Evolutionary conservation across 1,284 basidiomycete genomes (phyloP).

Genomic region (Trametes sp.): DNA sequence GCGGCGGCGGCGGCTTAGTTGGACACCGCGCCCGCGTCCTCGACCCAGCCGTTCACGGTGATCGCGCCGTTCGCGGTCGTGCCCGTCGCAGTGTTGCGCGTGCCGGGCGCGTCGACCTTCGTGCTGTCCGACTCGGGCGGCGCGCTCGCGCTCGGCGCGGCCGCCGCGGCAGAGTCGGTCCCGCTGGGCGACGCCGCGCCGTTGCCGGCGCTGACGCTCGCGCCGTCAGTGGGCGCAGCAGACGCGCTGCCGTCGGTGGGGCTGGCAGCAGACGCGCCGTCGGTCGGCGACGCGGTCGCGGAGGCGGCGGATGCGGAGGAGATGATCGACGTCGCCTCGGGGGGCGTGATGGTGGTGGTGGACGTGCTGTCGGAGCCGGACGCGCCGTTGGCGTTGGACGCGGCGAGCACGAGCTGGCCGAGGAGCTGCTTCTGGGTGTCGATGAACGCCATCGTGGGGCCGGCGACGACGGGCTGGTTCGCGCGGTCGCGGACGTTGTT

Average conservation of each 20-base stretch:
- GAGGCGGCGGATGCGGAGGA: slow-evolving; percentile 22
- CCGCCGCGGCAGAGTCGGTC: slow-evolving; percentile 38
- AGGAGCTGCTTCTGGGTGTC: slow-evolving; percentile 62
- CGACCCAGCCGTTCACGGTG: slow-evolving; percentile 41
- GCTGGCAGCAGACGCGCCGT: slow-evolving; percentile 1
- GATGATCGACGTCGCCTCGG: slow-evolving; percentile 34
- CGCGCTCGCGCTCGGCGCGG: slow-evolving; percentile 23
- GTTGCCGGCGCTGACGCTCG: slow-evolving; percentile 17
- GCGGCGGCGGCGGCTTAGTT: not conserved
- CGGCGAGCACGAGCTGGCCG: slow-evolving; percentile 52
- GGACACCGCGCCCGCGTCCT: not conserved
- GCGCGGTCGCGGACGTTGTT: slow-evolving; percentile 72
- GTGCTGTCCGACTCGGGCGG: slow-evolving; percentile 32
- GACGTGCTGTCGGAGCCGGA: slow-evolving; percentile 22
- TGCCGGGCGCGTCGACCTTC: slow-evolving; percentile 34
- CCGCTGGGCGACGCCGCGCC: slow-evolving; percentile 16
- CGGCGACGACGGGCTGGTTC: slow-evolving; percentile 67
- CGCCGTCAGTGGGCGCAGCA: slow-evolving; percentile 12
- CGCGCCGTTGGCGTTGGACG: slow-evolving; percentile 24
- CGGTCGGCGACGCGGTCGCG: slow-evolving; percentile 3
- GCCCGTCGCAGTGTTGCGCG: slow-evolving; percentile 52
- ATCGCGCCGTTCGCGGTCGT: slow-evolving; percentile 48
- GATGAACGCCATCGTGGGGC: slow-evolving; percentile 75
- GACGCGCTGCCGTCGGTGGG: slow-evolving; percentile 17
- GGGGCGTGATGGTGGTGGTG: slow-evolving; percentile 33